Evolutionary conservation across 2,329 filamentous ascomycete species (phyloP).

Genomic region (Ceratocystis cubensis): DNA sequence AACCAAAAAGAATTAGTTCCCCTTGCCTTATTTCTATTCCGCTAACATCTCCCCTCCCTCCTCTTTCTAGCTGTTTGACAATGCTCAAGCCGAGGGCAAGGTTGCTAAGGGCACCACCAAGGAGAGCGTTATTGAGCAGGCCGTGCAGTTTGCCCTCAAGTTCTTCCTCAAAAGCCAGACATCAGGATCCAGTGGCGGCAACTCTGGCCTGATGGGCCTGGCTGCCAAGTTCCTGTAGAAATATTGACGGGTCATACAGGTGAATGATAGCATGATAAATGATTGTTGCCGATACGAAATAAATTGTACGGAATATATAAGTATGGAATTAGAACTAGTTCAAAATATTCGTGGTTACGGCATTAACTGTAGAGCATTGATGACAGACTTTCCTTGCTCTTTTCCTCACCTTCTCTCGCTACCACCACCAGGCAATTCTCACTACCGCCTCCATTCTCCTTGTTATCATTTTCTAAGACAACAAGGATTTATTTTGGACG

Average conservation of each 20-base stretch:
- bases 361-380: too few species aligned
- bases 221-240: constrained; percentile 37
- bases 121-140: constrained; percentile 64
- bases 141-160: constrained; percentile 77
- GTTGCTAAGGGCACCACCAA: constrained; percentile 53
- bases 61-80: constrained; percentile 43
- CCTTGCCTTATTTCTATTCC: neutral
- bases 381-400: neutral
- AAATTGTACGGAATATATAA: neutral
- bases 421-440: neutral
- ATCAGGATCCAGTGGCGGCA: constrained; percentile 28
- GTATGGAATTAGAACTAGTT: too few species aligned
- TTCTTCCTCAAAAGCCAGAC: constrained; percentile 70
- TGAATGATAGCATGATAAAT: neutral
- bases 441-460: neutral
- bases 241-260: neutral
- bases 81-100: constrained; percentile 42
- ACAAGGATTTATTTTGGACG: neutral
- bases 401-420: neutral
- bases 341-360: too few species aligned
- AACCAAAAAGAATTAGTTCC: constrained; percentile 9
- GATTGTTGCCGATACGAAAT: neutral
- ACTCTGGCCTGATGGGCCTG: constrained; percentile 37
- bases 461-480: constrained; percentile 17
- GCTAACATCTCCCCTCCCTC: neutral